phyloP scores from a whole-genome alignment of 2,329 filamentous ascomycete species.

The Pyricularia pennisetigena region DNA sequence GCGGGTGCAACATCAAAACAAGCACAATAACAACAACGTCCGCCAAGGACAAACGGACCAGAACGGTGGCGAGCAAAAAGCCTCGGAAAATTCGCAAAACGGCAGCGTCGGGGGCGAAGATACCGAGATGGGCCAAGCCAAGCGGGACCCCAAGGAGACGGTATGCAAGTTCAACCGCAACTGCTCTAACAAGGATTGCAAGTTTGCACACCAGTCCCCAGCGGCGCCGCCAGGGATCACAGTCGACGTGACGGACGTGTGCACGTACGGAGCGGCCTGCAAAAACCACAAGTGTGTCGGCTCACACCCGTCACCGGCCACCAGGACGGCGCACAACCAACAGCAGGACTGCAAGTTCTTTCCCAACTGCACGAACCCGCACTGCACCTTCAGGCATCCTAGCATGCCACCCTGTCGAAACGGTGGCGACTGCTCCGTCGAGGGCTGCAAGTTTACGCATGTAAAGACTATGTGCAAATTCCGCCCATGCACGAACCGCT shows the following conservation, averaged over 20 bases:
- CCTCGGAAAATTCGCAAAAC: constrained; percentile 21
- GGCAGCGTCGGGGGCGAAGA: constrained; percentile 37
- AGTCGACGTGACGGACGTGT: constrained; percentile 72
- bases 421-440: constrained; percentile 73
- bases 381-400: constrained; percentile 84
- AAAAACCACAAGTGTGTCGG: constrained; percentile 92
- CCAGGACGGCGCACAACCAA: constrained; percentile 66
- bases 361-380: constrained; percentile 80
- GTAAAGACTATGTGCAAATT: constrained; percentile 77
- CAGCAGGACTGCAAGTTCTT: constrained; percentile 87
- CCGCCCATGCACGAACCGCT: constrained; percentile 83
- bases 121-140: constrained; percentile 48
- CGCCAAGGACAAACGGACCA: constrained; percentile 12
- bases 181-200: constrained; percentile 84
- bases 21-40: constrained; percentile 36
- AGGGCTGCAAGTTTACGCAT: constrained; percentile 86
- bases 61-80: constrained; percentile 22
- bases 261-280: constrained; percentile 81
- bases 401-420: constrained; percentile 82
- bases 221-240: constrained; percentile 69
- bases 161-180: constrained; percentile 84
- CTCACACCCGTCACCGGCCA: constrained; percentile 84
- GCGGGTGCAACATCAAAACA: constrained; percentile 49
- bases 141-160: constrained; percentile 52
- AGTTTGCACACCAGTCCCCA: constrained; percentile 89